Evolutionary conservation across 2,329 filamentous ascomycete species (phyloP), one percentile per base, ranked within the genome.

Genomic region (Ophiognomonia clavigignenti-juglandacearum): DNA sequence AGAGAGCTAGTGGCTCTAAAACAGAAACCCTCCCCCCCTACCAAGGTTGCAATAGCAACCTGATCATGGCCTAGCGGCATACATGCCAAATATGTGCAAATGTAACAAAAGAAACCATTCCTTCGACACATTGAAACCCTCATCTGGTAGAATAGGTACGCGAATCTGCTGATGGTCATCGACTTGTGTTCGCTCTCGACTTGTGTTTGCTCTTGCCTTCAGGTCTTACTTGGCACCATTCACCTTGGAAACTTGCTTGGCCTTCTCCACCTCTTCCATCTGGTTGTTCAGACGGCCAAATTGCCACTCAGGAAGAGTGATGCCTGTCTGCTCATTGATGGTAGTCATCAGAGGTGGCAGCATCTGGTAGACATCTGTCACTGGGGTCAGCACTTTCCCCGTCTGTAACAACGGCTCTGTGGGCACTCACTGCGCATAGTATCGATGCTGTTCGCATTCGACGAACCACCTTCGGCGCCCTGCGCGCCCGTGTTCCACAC

Each of bases 281-380:
- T 67, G 57, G 1, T 54, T 55, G 5, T 67, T 65, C 32, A 76
- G 55, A 34, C 67, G 70, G 0, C 79, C 79, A 60, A 82, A 82
- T 61, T 83, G 78, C 89, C 89, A 95, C 58, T 78, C 79, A 1
- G 89, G 89, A 6, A 91, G 80, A 1, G 77, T 75, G 59, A 95
- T 90, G 0, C 88, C 88, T 0, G 88, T 95, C 72, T 95, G 89
- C 51, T 95, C 88, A 57, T 93, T 85, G 59, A 95, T 92, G 0
- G 89, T 95, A 9, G 78, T 82, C 69, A 95, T 83, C 18, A 95
- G 73, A 5, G 89, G 89, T 29, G 89, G 89, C 52, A 95, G 71
- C 62, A 83, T 86, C 72, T 93, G 88, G 69, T 93, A 91, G 31
- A 95, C 76, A 56, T 92, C 48, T 50, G n/a, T 13, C n/a, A 7